Evolutionary conservation across 1,284 basidiomycete species (phyloP), one percentile per base, ranked within the genome.

Genomic region (Apiotrichum laibachii): DNA sequence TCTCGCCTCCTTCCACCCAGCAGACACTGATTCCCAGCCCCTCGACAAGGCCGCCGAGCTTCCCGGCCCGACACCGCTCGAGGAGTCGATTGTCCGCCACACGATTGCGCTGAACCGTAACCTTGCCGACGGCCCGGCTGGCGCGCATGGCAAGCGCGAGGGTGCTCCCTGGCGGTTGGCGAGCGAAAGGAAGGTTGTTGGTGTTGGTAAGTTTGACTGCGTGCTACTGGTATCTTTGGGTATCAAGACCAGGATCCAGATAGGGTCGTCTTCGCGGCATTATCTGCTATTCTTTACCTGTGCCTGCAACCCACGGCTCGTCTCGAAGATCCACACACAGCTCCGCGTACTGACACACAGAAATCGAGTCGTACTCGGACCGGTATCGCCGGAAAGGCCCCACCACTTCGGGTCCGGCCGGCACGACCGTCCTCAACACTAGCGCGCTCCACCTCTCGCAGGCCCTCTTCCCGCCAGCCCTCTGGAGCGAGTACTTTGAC

Each of bases 351-450:
- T 53, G 21, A 58, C 51, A 21, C 26, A 8, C 56, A 77, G 76
- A 79, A 56, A 76, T 79, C 62, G 76, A 77, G 55, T 72, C 72
- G 5, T 79, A 72, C 53, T 72, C 76, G 3, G 76, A 77, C 53
- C 65, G 72, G 3, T 69, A 72, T 56, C 50, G 62, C n/a, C 53
- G 56, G 5, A 39, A 47, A 11, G 40, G 26, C 26, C 10, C 52
- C 2, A 48, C 56, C 13, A 16, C 59, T 7, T 54, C 56, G 58
- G 19, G 26, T 7, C 26, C 59, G 16, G 5, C 44, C 2, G 53
- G 59, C 12, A 49, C 61, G 22, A 50, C 63, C 10, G 49, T 50
- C 19, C 63, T 79, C 0, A 67, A 76, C 45, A 56, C 67, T 6
- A 45, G 49, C 11, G 50, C 47, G 12, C 57, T 78, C 21, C 64